Conservation (phyloP, 2,329 filamentous ascomycete species). For the Cordyceps tenuipes region DNA sequence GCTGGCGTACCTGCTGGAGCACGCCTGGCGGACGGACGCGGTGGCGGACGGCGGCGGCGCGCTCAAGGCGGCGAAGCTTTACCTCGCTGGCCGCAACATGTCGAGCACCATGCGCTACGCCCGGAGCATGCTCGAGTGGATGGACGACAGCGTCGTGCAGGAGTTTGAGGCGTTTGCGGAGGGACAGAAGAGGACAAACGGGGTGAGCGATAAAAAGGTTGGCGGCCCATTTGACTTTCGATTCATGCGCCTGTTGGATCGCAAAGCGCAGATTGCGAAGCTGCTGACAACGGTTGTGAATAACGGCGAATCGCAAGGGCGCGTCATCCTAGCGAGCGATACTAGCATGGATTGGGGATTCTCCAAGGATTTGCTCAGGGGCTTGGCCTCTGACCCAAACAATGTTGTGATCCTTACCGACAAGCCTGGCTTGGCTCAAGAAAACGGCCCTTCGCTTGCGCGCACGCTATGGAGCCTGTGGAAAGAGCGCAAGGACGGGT, state of each 20-base stretch:
- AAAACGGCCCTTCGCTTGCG: slow-evolving; percentile 51
- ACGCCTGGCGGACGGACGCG: slow-evolving; percentile 71
- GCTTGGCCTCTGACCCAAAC: slow-evolving; percentile 64
- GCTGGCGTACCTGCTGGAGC: slow-evolving; percentile 83
- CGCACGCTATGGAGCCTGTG: slow-evolving; percentile 74
- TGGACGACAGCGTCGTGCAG: slow-evolving; percentile 90
- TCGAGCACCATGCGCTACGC: slow-evolving; percentile 85
- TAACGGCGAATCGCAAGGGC: slow-evolving; percentile 38
- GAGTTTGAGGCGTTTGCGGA: slow-evolving; percentile 73
- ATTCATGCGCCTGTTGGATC: slow-evolving; percentile 74
- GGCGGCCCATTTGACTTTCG: slow-evolving; percentile 83
- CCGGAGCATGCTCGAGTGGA: slow-evolving; percentile 96
- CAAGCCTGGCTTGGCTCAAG: slow-evolving; percentile 39
- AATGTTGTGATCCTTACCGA: slow-evolving; percentile 89
- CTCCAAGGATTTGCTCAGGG: slow-evolving; percentile 69
- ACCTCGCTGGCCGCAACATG: slow-evolving; percentile 77
- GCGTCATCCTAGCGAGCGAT: slow-evolving; percentile 87
- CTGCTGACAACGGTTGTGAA: slow-evolving; percentile 44
- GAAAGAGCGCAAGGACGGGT: slow-evolving; percentile 57
- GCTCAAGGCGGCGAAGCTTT: slow-evolving; percentile 54
- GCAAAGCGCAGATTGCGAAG: slow-evolving; percentile 69
- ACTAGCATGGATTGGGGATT: slow-evolving; percentile 91
- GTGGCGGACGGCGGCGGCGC: slow-evolving; percentile 42
- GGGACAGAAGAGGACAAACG: slow-evolving; percentile 37
- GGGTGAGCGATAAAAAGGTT: slow-evolving; percentile 42